Evolutionary conservation across 345 rosid genomes (phyloP).

Genomic region (Clarkia xantiana): DNA sequence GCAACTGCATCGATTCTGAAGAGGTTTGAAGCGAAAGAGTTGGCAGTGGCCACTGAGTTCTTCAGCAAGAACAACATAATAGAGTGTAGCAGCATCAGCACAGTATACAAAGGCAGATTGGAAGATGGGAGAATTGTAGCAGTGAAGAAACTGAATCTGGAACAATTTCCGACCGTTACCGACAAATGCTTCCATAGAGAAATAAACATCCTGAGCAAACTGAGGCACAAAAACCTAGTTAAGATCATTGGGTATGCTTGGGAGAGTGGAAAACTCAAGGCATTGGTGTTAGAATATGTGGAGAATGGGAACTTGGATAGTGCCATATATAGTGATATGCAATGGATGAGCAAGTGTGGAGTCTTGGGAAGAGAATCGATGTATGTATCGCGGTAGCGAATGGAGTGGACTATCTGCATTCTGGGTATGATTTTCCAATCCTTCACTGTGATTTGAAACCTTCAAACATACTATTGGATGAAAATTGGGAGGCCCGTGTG

Average conservation of each 20-base stretch:
- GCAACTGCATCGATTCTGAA: slow-evolving; percentile 31
- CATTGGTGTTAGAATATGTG: slow-evolving; percentile 62
- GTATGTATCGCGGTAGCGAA: slow-evolving; percentile 44
- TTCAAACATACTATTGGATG: slow-evolving; percentile 60
- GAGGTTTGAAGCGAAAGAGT: slow-evolving; percentile 40
- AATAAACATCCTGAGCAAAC: slow-evolving; percentile 46
- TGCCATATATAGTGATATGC: slow-evolving; percentile 23
- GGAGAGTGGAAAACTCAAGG: slow-evolving; percentile 71
- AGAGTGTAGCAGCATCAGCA: slow-evolving; percentile 69
- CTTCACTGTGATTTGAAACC: slow-evolving; percentile 89
- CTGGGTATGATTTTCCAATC: slow-evolving; percentile 55
- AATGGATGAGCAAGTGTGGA: slow-evolving; percentile 24
- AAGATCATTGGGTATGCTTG: slow-evolving; percentile 79
- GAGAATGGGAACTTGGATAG: slow-evolving; percentile 66
- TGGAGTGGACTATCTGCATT: slow-evolving; percentile 66
- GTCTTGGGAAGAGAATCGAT: slow-evolving; percentile 32
- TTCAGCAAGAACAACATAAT: slow-evolving; percentile 43
- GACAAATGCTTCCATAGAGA: slow-evolving; percentile 69
- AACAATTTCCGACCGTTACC: slow-evolving; percentile 48
- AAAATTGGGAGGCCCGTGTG: slow-evolving; percentile 55
- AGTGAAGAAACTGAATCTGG: slow-evolving; percentile 61
- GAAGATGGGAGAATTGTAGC: slow-evolving; percentile 51
- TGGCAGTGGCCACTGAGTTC: slow-evolving; percentile 46
- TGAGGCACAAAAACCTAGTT: slow-evolving; percentile 67
- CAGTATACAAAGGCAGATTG: slow-evolving; percentile 60